Evolutionary conservation across 441 rosid species (phyloP), one percentile per base, ranked within the genome.

Genomic region (Breynia disticha): DNA sequence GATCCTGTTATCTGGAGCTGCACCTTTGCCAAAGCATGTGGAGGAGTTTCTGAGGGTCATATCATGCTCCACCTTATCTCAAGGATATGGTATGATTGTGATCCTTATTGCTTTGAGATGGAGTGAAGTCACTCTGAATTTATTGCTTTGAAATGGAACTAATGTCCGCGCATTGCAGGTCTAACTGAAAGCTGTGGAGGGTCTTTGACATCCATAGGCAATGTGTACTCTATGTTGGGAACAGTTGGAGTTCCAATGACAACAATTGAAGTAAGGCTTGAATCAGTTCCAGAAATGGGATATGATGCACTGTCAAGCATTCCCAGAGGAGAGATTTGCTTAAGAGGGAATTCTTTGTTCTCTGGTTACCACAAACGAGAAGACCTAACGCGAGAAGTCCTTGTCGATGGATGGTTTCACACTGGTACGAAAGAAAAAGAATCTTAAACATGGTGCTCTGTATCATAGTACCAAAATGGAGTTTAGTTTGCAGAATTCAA

Each of bases 181-280:
- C 82, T 91, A 42, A 87, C 96, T 11, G 96, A 85, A 74, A 87
- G 94, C 57, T 80, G 90, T 32, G 88, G 89, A 46, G 98, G 98
- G 18, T 82, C 90, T 64, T 82, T 86, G 55, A 75, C 95, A 56
- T 79, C 96, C 7, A 60, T 91, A 43, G 81, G 84, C 32, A 74
- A 87, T 64, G 81, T 86, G 41, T 83, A 62, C 66, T 73, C 90
- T 1, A 91, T 91, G 98, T 57, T 79, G 49, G 96, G 98, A 51
- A 87, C 96, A 22, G 96, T 86, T 4, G 96, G 98, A 38, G 82
- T 91, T 24, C 98, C 98, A 21, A 73, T 87, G 70, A 78, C 95
- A 3, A 78, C 95, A 7, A 79, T 91, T n/a, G 98, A 91, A 76
- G 90, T 80, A 49, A 82, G 95, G 77, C 86, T 91, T 16, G 93